These are phyloP conservation scores for Melampsora larici-populina DNA, from an alignment of 1,284 basidiomycete genomes.

Conservation along the genomic window DNA sequence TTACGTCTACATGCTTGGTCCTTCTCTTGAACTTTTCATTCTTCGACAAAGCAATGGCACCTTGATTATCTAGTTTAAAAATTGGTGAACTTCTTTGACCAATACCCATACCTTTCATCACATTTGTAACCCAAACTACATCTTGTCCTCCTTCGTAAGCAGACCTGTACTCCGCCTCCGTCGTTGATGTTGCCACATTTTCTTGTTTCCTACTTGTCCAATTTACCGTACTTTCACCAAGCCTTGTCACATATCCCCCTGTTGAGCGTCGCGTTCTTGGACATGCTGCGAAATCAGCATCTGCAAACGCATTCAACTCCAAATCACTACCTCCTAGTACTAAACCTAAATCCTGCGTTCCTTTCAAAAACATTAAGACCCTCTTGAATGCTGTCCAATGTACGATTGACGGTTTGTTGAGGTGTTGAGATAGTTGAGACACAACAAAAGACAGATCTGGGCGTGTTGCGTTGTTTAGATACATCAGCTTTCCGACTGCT, in stretches of 20 bases:
- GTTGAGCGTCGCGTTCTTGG: neutral
- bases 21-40: neutral
- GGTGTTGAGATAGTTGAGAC: too few species aligned
- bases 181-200: neutral
- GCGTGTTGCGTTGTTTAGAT: too few species aligned
- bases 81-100: too few species aligned
- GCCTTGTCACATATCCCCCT: neutral
- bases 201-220: neutral
- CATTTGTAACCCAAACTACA: neutral
- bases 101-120: neutral
- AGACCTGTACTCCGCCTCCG: too few species aligned
- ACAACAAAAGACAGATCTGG: too few species aligned
- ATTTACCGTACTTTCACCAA: neutral
- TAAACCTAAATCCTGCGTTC: neutral
- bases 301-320: neutral
- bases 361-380: neutral
- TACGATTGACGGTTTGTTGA: too few species aligned
- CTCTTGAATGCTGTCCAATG: neutral
- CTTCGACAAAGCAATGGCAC: neutral
- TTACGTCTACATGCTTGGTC: slow-evolving; percentile 16
- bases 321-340: neutral
- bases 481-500: neutral
- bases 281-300: neutral
- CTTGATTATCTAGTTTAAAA: slow-evolving; percentile 6
- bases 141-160: too few species aligned